These are phyloP conservation scores for Neurospora sp. DNA, from an alignment of 495 filamentous ascomycete species.

Conservation along the genomic window DNA sequence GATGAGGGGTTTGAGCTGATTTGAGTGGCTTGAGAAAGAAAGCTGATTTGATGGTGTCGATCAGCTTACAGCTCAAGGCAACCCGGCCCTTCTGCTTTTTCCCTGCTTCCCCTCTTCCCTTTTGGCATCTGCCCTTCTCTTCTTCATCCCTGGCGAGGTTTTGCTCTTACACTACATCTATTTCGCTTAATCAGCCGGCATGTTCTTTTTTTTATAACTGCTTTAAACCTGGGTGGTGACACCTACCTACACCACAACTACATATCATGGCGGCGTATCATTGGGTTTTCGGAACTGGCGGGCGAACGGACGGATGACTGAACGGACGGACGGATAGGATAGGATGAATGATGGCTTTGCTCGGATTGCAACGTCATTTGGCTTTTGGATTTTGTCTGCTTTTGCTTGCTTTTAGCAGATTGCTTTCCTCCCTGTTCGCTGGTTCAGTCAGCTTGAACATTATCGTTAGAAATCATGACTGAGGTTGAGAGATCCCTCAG, in stretches of 20 bases:
- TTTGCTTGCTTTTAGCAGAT: neutral
- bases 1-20: constrained; percentile 40
- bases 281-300: neutral
- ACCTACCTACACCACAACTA: neutral
- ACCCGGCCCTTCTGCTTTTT: too few relatives aligned
- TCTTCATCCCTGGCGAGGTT: neutral
- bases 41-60: neutral
- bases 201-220: neutral
- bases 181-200: neutral
- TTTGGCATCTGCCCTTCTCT: neutral
- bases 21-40: constrained; percentile 8
- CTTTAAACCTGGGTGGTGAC: neutral
- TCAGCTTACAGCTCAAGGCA: neutral
- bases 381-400: too few relatives aligned
- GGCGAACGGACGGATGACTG: too few relatives aligned
- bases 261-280: neutral
- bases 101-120: neutral
- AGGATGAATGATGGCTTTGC: neutral
- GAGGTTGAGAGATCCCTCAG: neutral
- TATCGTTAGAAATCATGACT: neutral
- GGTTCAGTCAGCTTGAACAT: neutral
- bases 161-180: neutral
- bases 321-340: neutral
- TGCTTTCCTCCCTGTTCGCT: neutral
- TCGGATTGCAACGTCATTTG: neutral